These are phyloP conservation scores for Zoysia pacifica DNA, from an alignment of 176 grass and related monocot species.

Conservation along the genomic window DNA sequence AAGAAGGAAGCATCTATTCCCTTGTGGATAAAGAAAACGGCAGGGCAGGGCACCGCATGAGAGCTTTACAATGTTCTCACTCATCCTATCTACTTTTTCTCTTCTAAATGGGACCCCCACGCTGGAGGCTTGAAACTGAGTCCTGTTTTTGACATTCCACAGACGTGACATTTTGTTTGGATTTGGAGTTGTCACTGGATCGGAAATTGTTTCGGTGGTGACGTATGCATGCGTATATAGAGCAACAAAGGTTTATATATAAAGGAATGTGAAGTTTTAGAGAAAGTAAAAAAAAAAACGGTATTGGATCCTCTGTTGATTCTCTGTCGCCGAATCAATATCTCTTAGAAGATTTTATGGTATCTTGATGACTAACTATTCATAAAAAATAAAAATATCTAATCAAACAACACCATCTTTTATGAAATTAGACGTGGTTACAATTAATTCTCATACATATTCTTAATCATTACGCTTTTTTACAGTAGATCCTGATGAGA, in stretches of 20 bases:
- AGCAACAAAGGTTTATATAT: conserved; percentile 15
- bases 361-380: not conserved
- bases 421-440: not conserved
- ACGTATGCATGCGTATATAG: conserved; percentile 47
- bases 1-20: conserved; percentile 99
- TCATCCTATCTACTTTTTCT: conserved; percentile 62
- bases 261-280: conserved; percentile 29
- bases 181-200: conserved; percentile 35
- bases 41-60: conserved; percentile 33
- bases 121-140: conserved; percentile 47
- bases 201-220: conserved; percentile 39
- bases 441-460: not conserved
- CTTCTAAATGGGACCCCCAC: conserved; percentile 37
- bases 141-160: conserved; percentile 61
- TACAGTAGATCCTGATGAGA: not conserved
- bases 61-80: conserved; percentile 81
- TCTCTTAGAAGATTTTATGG: conserved; percentile 1
- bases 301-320: conserved; percentile 30
- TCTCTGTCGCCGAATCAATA: conserved; percentile 35
- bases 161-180: conserved; percentile 33
- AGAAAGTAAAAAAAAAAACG: conserved; percentile 20
- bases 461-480: not conserved
- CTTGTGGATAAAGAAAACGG: conserved; percentile 71
- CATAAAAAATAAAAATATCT: not conserved
- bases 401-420: not conserved